phyloP scores from a whole-genome alignment of 306 rosid species.

The Inga leiocalycina region DNA sequence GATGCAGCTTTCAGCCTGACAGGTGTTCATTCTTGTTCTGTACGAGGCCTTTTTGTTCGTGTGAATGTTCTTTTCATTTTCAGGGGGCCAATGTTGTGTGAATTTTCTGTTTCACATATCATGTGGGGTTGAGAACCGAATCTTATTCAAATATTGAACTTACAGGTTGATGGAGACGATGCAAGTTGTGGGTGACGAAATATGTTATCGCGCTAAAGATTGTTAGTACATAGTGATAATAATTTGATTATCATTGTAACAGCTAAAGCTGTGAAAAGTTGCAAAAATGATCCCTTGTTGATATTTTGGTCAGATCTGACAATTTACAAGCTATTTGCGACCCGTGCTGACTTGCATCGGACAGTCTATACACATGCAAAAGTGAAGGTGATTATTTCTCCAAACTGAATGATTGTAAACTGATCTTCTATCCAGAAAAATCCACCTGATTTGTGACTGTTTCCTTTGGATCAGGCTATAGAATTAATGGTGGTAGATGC shows the following conservation, averaged over 20 bases:
- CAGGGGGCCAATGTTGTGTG: background rate
- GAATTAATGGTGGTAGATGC: constrained; percentile 88
- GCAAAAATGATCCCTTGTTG: constrained; percentile 32
- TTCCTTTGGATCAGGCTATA: constrained; percentile 61
- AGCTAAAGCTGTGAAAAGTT: constrained; percentile 18
- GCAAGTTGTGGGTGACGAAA: constrained; percentile 55
- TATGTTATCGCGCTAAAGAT: constrained; percentile 81
- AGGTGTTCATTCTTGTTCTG: constrained; percentile 44
- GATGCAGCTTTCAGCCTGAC: constrained; percentile 81
- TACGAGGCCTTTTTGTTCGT: constrained; percentile 20
- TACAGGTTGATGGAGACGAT: constrained; percentile 49
- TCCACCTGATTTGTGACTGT: constrained; percentile 6
- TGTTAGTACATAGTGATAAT: constrained; percentile 57
- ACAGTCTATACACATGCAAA: constrained; percentile 88
- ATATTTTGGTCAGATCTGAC: constrained; percentile 68
- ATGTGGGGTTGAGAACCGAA: constrained; percentile 22
- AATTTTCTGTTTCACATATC: constrained; percentile 28
- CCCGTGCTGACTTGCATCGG: constrained; percentile 89
- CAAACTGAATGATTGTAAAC: background rate
- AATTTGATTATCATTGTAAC: constrained; percentile 23
- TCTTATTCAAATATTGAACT: constrained; percentile 6
- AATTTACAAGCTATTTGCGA: constrained; percentile 77
- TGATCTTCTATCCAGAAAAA: background rate
- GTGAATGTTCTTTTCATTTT: background rate
- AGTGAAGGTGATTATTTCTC: constrained; percentile 65